Base-by-base conservation (phyloP, 1,284 basidiomycete species). In the Phlebopus sp. region DNA sequence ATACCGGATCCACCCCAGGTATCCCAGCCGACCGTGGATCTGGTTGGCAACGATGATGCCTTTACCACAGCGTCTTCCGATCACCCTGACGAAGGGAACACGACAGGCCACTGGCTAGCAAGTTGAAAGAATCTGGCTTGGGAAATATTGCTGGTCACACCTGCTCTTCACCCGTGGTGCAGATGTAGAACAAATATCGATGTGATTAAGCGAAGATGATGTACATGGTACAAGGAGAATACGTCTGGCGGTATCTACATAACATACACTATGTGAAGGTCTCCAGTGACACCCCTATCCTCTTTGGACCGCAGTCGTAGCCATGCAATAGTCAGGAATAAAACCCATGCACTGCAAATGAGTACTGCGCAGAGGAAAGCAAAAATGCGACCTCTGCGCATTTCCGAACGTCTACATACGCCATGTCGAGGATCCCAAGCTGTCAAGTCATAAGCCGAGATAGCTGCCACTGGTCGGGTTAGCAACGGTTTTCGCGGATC, bases 241-340 rank as follows among this genome's bases (percentile, higher is more conserved):
- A 19, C 8, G 23, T 11, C 19, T 14, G 14, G 9, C 25, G 21
- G n/a, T 23, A 6, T 15, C 21, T 27, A 19, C 13, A 11, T 3
- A 37, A 19, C 4, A 13, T 25, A 15, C 36, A 18, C 19, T 17
- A 15, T 18, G 14, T 25, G 23, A 46, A 32, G 37, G 42, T 29
- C 8, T 50, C 23, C 27, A 29, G 27, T 29, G 2, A 65, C 57
- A 19, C 47, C 67, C 51, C 67, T 59, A 49, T 66, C 62, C 52
- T 59, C 69, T 55, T 63, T 70, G 31, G 71, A 71, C 21, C 80
- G 72, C 51, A 86, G 60, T 55, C 74, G 76, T 47, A 76, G 59
- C 73, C 74, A 82, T 1, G 82, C 85, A 9, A 79, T 83, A 13
- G 63, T 71, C 56, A 90, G 68, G 64, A 89, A 89, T 52, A 88